Conservation (phyloP, 768 basidiomycete species). For the Hygrocybe coccinea region DNA sequence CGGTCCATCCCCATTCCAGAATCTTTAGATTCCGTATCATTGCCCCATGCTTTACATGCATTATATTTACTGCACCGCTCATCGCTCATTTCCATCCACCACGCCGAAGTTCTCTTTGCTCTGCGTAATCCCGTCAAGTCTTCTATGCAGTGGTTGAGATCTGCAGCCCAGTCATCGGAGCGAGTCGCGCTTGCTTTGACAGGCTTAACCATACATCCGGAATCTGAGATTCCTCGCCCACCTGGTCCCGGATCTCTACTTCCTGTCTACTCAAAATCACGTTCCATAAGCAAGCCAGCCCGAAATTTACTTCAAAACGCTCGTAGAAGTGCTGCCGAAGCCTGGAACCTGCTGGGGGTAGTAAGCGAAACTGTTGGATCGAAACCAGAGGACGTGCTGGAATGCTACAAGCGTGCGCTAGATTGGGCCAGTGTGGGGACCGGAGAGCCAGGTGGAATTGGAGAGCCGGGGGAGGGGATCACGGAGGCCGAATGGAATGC, state of each 20-base stretch:
- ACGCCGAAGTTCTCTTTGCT: slow-evolving; percentile 66
- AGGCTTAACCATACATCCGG: slow-evolving; percentile 32
- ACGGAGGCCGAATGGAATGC: slow-evolving; percentile 58
- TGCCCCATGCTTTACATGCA: slow-evolving; percentile 58
- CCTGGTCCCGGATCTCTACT: slow-evolving; percentile 31
- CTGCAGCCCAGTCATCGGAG: slow-evolving; percentile 65
- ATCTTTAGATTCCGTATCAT: slow-evolving; percentile 40
- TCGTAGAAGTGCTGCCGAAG: slow-evolving; percentile 64
- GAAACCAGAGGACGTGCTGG: slow-evolving; percentile 40
- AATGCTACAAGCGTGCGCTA: slow-evolving; percentile 66
- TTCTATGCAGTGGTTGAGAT: slow-evolving; percentile 52
- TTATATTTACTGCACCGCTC: slow-evolving; percentile 68
- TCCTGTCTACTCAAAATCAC: slow-evolving; percentile 42
- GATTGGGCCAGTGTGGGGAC: slow-evolving; percentile 55
- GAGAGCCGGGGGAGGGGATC: slow-evolving; percentile 46
- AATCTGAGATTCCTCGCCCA: slow-evolving; percentile 16
- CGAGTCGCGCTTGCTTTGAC: slow-evolving; percentile 54
- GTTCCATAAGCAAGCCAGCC: slow-evolving; percentile 52
- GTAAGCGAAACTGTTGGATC: slow-evolving; percentile 47
- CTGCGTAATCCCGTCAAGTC: slow-evolving; percentile 34
- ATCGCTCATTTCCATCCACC: slow-evolving; percentile 67
- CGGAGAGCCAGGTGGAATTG: slow-evolving; percentile 32
- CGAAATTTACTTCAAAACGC: slow-evolving; percentile 60
- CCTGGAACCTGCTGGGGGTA: slow-evolving; percentile 70
- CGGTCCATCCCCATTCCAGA: slow-evolving; percentile 49